phyloP scores from a whole-genome alignment of 106 monocot genomes.

The Allium fistulosum region DNA sequence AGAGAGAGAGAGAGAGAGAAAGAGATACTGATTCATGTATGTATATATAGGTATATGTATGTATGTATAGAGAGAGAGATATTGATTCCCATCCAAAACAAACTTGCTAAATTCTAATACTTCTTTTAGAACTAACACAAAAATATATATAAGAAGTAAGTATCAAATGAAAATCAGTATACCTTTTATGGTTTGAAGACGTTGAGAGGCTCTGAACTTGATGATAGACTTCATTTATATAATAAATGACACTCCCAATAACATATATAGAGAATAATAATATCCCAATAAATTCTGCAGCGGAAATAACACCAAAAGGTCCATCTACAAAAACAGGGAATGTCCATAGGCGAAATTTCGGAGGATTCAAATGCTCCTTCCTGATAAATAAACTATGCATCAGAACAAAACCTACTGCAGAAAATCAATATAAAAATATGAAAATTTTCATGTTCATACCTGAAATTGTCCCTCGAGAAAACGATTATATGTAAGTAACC shows the following conservation, averaged over 20 bases:
- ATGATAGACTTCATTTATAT: slow-evolving; percentile 6
- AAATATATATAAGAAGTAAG: background rate
- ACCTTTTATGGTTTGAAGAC: slow-evolving; percentile 34
- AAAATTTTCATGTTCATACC: slow-evolving; percentile 16
- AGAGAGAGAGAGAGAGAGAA: too few species aligned
- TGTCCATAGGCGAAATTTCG: slow-evolving; percentile 64
- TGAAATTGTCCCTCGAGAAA: slow-evolving; percentile 35
- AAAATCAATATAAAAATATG: background rate
- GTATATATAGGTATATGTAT: too few species aligned
- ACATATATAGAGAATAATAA: slow-evolving; percentile 54
- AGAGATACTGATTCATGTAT: too few species aligned
- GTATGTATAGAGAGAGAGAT: too few species aligned
- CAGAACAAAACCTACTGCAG: background rate
- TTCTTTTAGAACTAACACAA: background rate
- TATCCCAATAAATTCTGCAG: slow-evolving; percentile 73
- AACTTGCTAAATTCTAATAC: background rate
- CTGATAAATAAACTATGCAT: slow-evolving; percentile 19
- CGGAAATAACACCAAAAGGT: slow-evolving; percentile 85
- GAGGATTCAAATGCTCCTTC: slow-evolving; percentile 36
- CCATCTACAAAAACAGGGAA: slow-evolving; percentile 79
- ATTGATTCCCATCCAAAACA: background rate
- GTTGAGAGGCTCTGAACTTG: slow-evolving; percentile 6
- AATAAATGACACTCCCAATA: slow-evolving; percentile 36
- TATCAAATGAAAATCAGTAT: background rate
- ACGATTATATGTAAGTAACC: slow-evolving; percentile 45